Conservation (phyloP, 768 basidiomycete genomes). For the Naematelia aurantialba region DNA sequence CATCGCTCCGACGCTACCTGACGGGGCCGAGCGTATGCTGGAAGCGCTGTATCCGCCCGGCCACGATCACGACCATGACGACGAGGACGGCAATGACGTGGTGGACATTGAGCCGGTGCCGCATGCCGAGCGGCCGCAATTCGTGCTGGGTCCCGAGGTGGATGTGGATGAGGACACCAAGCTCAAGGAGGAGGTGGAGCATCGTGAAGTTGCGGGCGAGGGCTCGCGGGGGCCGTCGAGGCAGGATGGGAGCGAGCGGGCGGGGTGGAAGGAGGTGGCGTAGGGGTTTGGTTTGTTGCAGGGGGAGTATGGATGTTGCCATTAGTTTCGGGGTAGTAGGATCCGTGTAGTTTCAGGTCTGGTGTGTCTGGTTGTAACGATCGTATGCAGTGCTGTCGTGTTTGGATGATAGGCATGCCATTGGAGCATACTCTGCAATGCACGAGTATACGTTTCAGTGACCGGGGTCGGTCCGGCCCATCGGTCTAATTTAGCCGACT, state of each 20-base stretch:
- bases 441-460: too few species aligned
- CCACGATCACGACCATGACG: constrained; percentile 29
- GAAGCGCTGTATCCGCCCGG: constrained; percentile 35
- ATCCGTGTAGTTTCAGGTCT: too few species aligned
- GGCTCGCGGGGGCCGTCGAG: not conserved
- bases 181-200: constrained; percentile 19
- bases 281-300: too few species aligned
- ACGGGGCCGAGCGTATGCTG: constrained; percentile 50
- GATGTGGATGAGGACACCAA: constrained; percentile 22
- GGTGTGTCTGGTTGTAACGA: too few species aligned
- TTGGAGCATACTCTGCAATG: too few species aligned
- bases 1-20: constrained; percentile 48
- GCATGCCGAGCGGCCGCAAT: constrained; percentile 30
- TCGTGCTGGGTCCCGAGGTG: constrained; percentile 34
- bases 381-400: too few species aligned
- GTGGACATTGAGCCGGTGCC: constrained; percentile 10
- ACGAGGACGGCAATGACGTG: constrained; percentile 30
- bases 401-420: too few species aligned
- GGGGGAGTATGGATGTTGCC: too few species aligned
- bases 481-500: too few species aligned
- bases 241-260: constrained; percentile 11
- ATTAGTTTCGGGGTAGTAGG: too few species aligned
- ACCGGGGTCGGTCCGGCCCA: too few species aligned
- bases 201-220: constrained; percentile 14
- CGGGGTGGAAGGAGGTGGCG: constrained; percentile 22